Conservation (phyloP, 768 basidiomycete genomes). For the Tubosaeta sp. region DNA sequence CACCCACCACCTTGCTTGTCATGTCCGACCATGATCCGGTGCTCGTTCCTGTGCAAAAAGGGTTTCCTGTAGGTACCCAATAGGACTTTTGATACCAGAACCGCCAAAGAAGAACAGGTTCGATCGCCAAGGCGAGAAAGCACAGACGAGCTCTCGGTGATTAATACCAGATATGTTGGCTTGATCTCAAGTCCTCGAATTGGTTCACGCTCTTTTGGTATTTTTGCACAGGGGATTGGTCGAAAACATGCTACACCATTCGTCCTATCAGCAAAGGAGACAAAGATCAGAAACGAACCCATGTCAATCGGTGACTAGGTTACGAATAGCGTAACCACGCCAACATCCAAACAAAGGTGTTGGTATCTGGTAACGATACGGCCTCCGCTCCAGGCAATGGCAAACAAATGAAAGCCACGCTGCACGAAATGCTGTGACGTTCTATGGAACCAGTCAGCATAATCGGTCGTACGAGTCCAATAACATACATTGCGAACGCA, state of each 20-base stretch:
- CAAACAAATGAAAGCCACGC: background rate
- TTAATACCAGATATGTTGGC: constrained; percentile 1
- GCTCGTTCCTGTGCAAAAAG: constrained; percentile 10
- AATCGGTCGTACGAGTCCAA: constrained; percentile 16
- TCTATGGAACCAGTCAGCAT: constrained; percentile 2
- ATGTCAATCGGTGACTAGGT: background rate
- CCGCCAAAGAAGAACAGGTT: background rate
- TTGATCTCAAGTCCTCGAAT: background rate
- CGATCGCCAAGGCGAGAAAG: background rate
- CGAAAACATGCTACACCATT: no score
- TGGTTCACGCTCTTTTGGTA: background rate
- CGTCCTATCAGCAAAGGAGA: no score
- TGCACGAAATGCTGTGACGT: constrained; percentile 14
- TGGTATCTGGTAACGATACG: constrained; percentile 4
- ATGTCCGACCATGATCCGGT: constrained; percentile 4
- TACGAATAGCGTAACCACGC: background rate
- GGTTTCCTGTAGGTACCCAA: constrained; percentile 4
- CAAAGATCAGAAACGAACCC: background rate
- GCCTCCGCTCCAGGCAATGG: background rate
- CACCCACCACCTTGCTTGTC: background rate
- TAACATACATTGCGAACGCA: background rate
- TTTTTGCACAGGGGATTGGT: background rate
- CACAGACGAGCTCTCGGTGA: constrained; percentile 5
- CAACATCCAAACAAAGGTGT: background rate
- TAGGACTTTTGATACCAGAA: background rate